A percentile compares a stretch with the other conserved stretches of the same genome.
Conservation (phyloP, 495 filamentous ascomycete species). For the Viridothelium virens region DNA sequence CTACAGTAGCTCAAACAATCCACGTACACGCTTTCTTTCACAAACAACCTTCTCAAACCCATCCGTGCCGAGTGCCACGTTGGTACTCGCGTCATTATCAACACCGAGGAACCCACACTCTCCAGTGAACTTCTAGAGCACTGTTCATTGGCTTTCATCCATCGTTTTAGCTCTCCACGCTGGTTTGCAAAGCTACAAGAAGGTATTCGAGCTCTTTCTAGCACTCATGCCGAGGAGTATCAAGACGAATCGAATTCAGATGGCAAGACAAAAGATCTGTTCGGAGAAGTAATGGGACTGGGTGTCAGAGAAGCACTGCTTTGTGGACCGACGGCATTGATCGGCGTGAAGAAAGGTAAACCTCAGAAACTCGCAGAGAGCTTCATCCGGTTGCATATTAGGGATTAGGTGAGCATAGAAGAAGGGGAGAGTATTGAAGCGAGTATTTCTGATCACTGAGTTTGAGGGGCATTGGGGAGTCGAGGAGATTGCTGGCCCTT, state of each 20-base stretch:
- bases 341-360: constrained; percentile 38
- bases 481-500: too few species aligned
- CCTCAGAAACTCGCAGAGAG: constrained; percentile 41
- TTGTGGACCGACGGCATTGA: constrained; percentile 54
- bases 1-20: constrained; percentile 45
- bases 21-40: constrained; percentile 44
- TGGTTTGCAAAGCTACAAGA: constrained; percentile 56
- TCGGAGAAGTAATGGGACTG: constrained; percentile 51
- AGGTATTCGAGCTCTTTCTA: constrained; percentile 44
- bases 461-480: too few species aligned
- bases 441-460: background rate
- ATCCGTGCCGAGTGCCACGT: constrained; percentile 68
- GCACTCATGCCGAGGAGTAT: background rate
- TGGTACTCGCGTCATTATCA: constrained; percentile 57
- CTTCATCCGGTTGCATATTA: constrained; percentile 46
- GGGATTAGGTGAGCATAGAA: constrained; percentile 48
- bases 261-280: constrained; percentile 37
- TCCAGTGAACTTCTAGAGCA: constrained; percentile 60
- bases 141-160: constrained; percentile 65
- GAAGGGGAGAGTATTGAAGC: constrained; percentile 46
- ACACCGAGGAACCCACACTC: constrained; percentile 75
- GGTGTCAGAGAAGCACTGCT: constrained; percentile 57
- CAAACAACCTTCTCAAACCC: constrained; percentile 52
- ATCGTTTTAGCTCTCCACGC: constrained; percentile 63
- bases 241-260: constrained; percentile 12